Conservation (phyloP, 495 filamentous ascomycete species). For the Glarea lozoyensis region DNA sequence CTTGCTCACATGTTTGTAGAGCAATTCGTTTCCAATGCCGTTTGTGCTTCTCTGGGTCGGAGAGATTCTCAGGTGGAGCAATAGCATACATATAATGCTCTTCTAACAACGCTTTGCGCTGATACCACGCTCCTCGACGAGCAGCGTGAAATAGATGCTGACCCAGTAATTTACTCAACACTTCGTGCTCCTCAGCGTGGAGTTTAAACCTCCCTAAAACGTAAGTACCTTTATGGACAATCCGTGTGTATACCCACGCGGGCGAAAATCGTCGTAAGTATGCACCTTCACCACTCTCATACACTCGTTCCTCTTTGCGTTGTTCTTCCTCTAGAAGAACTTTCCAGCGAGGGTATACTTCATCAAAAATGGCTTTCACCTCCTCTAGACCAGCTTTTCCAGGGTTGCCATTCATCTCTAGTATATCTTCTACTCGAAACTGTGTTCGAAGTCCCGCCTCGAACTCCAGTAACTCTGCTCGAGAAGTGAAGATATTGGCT, state of each 20-base stretch:
- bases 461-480: slow-evolving; percentile 72
- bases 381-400: slow-evolving; percentile 50
- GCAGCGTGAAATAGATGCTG: slow-evolving; percentile 81
- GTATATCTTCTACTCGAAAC: slow-evolving; percentile 69
- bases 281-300: slow-evolving; percentile 77
- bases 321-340: slow-evolving; percentile 66
- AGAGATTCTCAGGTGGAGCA: slow-evolving; percentile 6
- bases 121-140: slow-evolving; percentile 87
- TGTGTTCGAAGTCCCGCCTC: slow-evolving; percentile 80
- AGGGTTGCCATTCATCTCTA: slow-evolving; percentile 74
- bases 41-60: slow-evolving; percentile 52
- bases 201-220: slow-evolving; percentile 79
- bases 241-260: slow-evolving; percentile 88
- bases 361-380: slow-evolving; percentile 66
- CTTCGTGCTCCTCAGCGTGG: slow-evolving; percentile 65
- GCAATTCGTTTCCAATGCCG: slow-evolving; percentile 79
- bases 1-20: slow-evolving; percentile 74
- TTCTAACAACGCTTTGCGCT: slow-evolving; percentile 87
- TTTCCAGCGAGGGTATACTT: slow-evolving; percentile 74
- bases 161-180: slow-evolving; percentile 65
- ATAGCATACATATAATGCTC: slow-evolving; percentile 74
- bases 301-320: slow-evolving; percentile 67
- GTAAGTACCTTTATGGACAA: slow-evolving; percentile 77
- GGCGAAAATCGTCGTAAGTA: slow-evolving; percentile 89
- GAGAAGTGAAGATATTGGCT: slow-evolving; percentile 76